A percentile compares a stretch with the other conserved stretches of the same genome.
Evolutionary conservation across 2,329 filamentous ascomycete species (phyloP).

Genomic region (Fusarium sp.): DNA sequence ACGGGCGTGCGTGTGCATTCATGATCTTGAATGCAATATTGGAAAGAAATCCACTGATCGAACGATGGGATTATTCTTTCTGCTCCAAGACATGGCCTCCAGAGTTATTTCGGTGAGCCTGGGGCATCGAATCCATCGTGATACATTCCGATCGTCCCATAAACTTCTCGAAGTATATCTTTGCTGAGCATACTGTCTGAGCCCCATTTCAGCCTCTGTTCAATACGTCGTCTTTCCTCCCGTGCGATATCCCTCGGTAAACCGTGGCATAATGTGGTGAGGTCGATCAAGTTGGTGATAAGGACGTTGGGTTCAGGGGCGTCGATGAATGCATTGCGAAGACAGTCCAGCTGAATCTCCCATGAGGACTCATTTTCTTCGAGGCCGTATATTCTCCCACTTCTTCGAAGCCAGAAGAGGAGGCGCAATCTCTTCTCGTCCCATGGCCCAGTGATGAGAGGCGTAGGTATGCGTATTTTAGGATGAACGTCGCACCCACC

Average conservation of each 20-base stretch:
- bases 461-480: slow-evolving; percentile 55
- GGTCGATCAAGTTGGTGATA: slow-evolving; percentile 51
- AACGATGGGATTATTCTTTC: neutral
- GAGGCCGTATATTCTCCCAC: slow-evolving; percentile 51
- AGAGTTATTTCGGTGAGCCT: slow-evolving; percentile 10
- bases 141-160: slow-evolving; percentile 39
- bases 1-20: neutral
- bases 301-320: slow-evolving; percentile 48
- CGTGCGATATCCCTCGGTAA: slow-evolving; percentile 51
- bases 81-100: neutral
- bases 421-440: slow-evolving; percentile 56
- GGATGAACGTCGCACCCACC: slow-evolving; percentile 56
- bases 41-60: neutral
- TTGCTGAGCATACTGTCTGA: slow-evolving; percentile 45
- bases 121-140: slow-evolving; percentile 25
- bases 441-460: slow-evolving; percentile 60
- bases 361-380: slow-evolving; percentile 53
- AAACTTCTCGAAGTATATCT: slow-evolving; percentile 46
- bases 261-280: slow-evolving; percentile 46
- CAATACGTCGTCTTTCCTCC: slow-evolving; percentile 45
- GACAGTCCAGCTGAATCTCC: slow-evolving; percentile 57
- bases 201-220: slow-evolving; percentile 51
- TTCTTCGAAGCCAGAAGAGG: slow-evolving; percentile 62
- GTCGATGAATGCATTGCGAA: slow-evolving; percentile 54
- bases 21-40: neutral